A percentile compares a stretch with the other conserved stretches of the same genome.
Conservation (phyloP, 73 alveolate species). For the Effrenium voratum region DNA sequence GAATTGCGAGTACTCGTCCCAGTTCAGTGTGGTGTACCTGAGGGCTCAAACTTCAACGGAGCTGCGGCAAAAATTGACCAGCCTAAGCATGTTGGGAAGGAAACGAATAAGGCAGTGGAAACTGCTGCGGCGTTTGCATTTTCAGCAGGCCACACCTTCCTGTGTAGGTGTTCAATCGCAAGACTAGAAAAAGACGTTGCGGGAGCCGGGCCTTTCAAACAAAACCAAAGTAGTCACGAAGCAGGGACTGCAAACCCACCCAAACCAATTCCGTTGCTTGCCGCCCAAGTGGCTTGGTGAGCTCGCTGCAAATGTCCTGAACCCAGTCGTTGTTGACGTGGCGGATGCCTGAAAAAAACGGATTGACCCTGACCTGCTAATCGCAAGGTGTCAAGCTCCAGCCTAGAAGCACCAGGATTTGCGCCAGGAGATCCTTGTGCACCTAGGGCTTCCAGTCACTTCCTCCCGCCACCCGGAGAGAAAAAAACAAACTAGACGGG, state of each 20-base stretch:
- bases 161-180: neutral
- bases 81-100: too few relatives aligned
- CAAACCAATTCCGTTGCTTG: too few relatives aligned
- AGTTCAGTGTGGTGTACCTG: slow-evolving; percentile 78
- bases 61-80: too few relatives aligned
- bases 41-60: too few relatives aligned
- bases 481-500: neutral
- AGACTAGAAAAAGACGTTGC: neutral
- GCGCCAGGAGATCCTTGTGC: slow-evolving; percentile 27
- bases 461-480: neutral
- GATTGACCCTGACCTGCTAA: too few relatives aligned
- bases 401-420: slow-evolving; percentile 71
- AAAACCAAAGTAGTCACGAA: too few relatives aligned
- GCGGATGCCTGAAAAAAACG: slow-evolving; percentile 88
- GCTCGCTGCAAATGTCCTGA: neutral
- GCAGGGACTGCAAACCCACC: too few relatives aligned
- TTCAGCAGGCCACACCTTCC: neutral
- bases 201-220: too few relatives aligned
- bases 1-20: slow-evolving; percentile 19
- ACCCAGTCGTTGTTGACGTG: slow-evolving; percentile 30
- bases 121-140: too few relatives aligned
- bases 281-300: slow-evolving; percentile 63
- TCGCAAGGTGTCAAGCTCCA: neutral
- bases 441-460: slow-evolving; percentile 13
- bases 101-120: too few relatives aligned